Evolutionary conservation across 73 alveolate species (phyloP), one percentile per base, ranked within the genome.

Genomic region (Tetrahymena borealis): DNA sequence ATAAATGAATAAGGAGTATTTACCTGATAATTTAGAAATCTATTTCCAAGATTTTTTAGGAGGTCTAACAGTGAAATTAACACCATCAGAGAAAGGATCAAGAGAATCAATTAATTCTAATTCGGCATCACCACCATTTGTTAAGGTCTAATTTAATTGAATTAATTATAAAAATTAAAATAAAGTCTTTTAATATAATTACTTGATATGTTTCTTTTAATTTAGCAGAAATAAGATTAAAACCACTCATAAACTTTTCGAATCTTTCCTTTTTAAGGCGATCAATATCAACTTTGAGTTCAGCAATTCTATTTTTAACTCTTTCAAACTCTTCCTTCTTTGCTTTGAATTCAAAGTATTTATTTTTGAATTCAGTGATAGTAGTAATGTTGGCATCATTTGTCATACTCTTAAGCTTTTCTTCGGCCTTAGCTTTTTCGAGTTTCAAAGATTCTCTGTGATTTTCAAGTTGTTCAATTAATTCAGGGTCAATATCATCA

Each of bases 101-200:
- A 94, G 85, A 18, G 98, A 78, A 92, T 97, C 98, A 28, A 94
- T 95, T 43, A 97, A 92, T 95, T 95, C 98, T 91, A 97, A 91
- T 91, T 97, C 99, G 8, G 99, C 99, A 91, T 97, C 99, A n/a
- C 98, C 99, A 18, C 98, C 99, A 78, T 94, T 91, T 24, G 99
- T 95, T 39, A 97, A 90, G 13, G 78, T 60, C 85, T 60, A 41
- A 0, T 4, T 41, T 41, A 7, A 18, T 41, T 18, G 16, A 18
- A 1, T 24, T 4, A 41, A 24, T 20, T 15, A 60, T n/a, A 20
- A 1, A 60, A 15, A n/a, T 60, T 24, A 60, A 60, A 6, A 60
- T 18, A 41, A 41, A 3, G 0, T 4, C 20, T 7, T 7, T 7
- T 7, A 42, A 42, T 39, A 42, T n/a, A n/a, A 1, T 60, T 60